Evolutionary conservation across 495 filamentous ascomycete species (phyloP).

Genomic region (Hypomontagnella monticulosa): DNA sequence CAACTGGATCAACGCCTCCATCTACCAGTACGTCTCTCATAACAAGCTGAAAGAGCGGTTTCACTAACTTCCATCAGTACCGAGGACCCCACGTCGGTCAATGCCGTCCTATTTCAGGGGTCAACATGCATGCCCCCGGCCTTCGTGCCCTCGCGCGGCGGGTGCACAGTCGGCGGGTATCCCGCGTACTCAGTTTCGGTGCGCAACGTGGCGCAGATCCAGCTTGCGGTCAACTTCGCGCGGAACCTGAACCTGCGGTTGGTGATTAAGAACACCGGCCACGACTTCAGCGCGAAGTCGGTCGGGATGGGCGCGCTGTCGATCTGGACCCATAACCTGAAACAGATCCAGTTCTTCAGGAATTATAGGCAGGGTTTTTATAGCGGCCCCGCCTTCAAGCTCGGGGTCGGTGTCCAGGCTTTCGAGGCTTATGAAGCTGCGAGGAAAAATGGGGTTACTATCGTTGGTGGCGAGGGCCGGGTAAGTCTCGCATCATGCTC

Average conservation of each 20-base stretch:
- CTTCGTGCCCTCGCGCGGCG: constrained; percentile 53
- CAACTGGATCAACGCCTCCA: constrained; percentile 49
- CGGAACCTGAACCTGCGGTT: constrained; percentile 66
- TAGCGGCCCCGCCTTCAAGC: constrained; percentile 57
- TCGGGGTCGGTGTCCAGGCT: constrained; percentile 59
- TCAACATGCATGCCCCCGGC: constrained; percentile 52
- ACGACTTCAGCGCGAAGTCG: constrained; percentile 64
- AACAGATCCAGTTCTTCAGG: constrained; percentile 54
- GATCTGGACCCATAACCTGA: constrained; percentile 62
- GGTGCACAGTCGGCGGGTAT: constrained; percentile 63
- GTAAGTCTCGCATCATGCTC: constrained; percentile 28
- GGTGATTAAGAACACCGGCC: constrained; percentile 67
- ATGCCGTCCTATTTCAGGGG: constrained; percentile 56
- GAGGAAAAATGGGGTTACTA: constrained; percentile 48
- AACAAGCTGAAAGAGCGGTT: neutral
- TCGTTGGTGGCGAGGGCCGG: constrained; percentile 61
- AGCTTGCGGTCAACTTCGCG: constrained; percentile 71
- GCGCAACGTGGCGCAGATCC: constrained; percentile 63
- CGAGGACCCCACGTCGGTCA: constrained; percentile 52
- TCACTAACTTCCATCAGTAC: constrained; percentile 38
- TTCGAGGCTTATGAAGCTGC: constrained; percentile 58
- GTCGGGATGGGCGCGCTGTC: constrained; percentile 57
- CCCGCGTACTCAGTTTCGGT: constrained; percentile 66
- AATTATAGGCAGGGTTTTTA: constrained; percentile 51
- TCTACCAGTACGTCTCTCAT: constrained; percentile 35